Base-by-base conservation (phyloP, 2,329 filamentous ascomycete genomes). In the Paracoccidioides lutzii region DNA sequence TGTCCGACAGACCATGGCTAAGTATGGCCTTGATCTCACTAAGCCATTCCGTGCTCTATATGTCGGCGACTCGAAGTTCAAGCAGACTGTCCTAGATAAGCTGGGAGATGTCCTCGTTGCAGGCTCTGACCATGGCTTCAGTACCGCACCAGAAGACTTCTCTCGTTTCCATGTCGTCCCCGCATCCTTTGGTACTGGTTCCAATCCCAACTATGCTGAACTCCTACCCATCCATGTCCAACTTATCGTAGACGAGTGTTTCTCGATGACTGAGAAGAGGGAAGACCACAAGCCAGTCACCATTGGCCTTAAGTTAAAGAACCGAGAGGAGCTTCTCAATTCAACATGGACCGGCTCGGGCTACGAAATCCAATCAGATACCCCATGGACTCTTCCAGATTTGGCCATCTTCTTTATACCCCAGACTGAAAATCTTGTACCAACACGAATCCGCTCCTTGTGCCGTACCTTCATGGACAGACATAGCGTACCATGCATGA, bases 91-190 rank as follows among this genome's bases (percentile, higher is more conserved):
- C 49, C 66, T 76, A 12, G 71, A 74, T 59, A 77, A 77, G 58
- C 70, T 77, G 15, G 75, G 73, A 8, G 73, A 75, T 59, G 73
- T 74, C 9, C 59, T 77, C 32, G 73, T 75, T 5, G 71, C 73
- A 15, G 71, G 70, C 58, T 67, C 69, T 22, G 62, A 60, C 30
- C 61, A 65, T 52, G 64, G 64, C 41, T 66, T 65, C 8, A 66
- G 65, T 53, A 64, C 67, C 59, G 45, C n/a, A 12, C 71, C 67
- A 22, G 62, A 67, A 22, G 69, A 73, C 53, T 71, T 73, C 14
- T 73, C 73, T 40, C 69, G 72, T 45, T 77, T 74, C 59, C 74
- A 75, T 62, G 71, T 77, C 55, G 71, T 77, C 40, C 75, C 75
- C 9, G 73, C 74, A 8, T 73, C 73, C 0, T 76, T 74, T 61